Base-by-base conservation (phyloP, 352 stramenopile species). In the Globisporangium middletonii region DNA sequence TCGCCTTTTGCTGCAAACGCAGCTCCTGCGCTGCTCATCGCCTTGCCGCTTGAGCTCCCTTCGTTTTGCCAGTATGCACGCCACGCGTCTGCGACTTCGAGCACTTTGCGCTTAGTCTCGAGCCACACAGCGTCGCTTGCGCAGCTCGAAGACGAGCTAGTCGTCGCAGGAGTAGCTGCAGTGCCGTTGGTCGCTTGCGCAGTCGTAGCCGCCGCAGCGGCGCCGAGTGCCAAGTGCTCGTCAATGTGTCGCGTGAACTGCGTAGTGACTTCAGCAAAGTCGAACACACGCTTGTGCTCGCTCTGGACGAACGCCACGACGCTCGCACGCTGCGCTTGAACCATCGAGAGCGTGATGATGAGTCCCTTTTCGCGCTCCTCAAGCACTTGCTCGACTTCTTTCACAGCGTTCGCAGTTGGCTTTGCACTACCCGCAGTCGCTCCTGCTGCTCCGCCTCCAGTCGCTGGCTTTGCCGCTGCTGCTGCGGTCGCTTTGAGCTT, bases 311-410 rank as follows among this genome's bases (percentile, higher is more conserved):
- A 73, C 13, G 67, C 62, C 9, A 92, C 66, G 0, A 90, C 65
- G 15, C 64, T 60, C 2, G 71, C 54, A 5, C 81, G 80, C 51
- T 92, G 81, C 2, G 54, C 66, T 15, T 86, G 75, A 18, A 94
- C 71, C 46, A 94, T 74, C 0, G 77, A 60, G 7, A 91, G 62
- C 0, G 79, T 92, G 62, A 94, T 93, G 0, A 69, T 67, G 27
- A 94, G 57, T 0, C 82, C 84, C 33, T 90, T 90, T n/a, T 90
- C 81, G 4, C 79, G 79, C 46, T 94, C 84, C 60, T 94, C 84
- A 12, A 83, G 60, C 8, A 89, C 30, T 30, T 90, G 77, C 19
- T 85, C 73, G 13, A 82, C 69, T 58, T 94, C 84, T 59, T 83
- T 84, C 12, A 62, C 42, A 23, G 53, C 46, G 11, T 65, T 62